Base-by-base conservation (phyloP, 2,329 filamentous ascomycete species). In the Colletotrichum viniferum region DNA sequence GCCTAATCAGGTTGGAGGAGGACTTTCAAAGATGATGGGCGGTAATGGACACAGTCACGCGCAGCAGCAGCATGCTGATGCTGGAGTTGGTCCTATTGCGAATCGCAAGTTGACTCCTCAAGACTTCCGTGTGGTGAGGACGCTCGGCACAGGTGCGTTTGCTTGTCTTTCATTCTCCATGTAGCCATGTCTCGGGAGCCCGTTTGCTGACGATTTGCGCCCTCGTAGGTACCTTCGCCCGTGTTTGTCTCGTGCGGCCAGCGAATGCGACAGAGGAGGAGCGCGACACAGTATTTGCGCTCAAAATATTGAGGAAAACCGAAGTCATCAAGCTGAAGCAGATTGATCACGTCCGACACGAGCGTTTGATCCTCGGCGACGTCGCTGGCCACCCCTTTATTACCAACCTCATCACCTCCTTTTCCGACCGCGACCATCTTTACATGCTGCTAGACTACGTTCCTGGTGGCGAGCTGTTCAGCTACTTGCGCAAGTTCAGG, bases 371-470 rank as follows among this genome's bases (percentile, higher is more conserved):
- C 79, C 91, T 97, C 67, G 91, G 92, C 80, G 92, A 94, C 78
- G 93, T 96, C 63, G 92, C 93, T 62, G 94, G 94, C 28, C 93
- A 96, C 82, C 95, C 95, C 28, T 97, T 96, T 85, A 96, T 97
- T 82, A 96, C 95, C 68, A 93, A 91, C 77, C 90, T 96, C 81
- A 88, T 94, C 65, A 93, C 93, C 76, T 95, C 94, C 78, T 97
- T 96, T 86, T 92, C 95, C 81, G 94, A 96, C 84, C 87, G 88
- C 79, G 94, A 96, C 80, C 94, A 93, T 21, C 87, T 96, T 58
- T 96, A 96, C 82, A 94, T 96, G 90, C 90, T 96, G 78, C 92
- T 96, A 80, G 94, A 96, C 84, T 96, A 96, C 83, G 93, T 95
- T 78, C 94, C 94, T 68, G 94, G 95, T 71, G 95, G 95, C 82